A percentile compares a stretch with the other conserved stretches of the same genome.
phyloP scores from a whole-genome alignment of 2,329 filamentous ascomycete species.

The Chaetomium sp. region DNA sequence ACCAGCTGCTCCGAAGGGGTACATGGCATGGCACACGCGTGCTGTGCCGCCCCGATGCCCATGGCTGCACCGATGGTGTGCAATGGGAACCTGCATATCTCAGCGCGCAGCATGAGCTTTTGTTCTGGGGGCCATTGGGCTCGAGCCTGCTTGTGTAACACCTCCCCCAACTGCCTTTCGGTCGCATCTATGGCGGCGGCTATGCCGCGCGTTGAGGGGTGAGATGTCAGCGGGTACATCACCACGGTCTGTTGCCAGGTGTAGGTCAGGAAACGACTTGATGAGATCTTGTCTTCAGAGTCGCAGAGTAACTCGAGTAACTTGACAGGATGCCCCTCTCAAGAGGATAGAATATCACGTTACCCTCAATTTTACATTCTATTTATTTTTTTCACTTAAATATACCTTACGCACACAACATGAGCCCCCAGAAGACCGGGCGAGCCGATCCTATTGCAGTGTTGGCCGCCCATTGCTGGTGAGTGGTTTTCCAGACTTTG shows the following conservation, averaged over 20 bases:
- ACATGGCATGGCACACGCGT: background rate
- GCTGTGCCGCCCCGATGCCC: background rate
- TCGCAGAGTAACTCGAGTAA: background rate
- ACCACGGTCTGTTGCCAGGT: background rate
- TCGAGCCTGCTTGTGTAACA: background rate
- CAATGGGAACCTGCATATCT: background rate
- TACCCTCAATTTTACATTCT: background rate
- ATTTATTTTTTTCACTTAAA: too few relatives aligned
- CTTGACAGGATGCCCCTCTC: background rate
- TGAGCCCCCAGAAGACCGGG: too few relatives aligned
- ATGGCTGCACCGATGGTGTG: too few relatives aligned
- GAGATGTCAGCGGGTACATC: background rate
- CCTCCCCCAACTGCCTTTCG: background rate
- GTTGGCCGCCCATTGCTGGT: background rate
- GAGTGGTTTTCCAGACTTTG: background rate
- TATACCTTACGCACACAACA: background rate
- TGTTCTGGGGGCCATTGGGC: background rate
- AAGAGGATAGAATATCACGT: background rate
- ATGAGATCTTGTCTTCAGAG: background rate
- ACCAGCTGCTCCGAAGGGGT: background rate
- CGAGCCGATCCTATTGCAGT: background rate
- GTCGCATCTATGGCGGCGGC: background rate
- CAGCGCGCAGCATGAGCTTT: background rate
- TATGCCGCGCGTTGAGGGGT: background rate
- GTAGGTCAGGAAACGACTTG: background rate